Evolutionary conservation across 2,329 filamentous ascomycete species (phyloP).

Genomic region (Fusarium equiseti): DNA sequence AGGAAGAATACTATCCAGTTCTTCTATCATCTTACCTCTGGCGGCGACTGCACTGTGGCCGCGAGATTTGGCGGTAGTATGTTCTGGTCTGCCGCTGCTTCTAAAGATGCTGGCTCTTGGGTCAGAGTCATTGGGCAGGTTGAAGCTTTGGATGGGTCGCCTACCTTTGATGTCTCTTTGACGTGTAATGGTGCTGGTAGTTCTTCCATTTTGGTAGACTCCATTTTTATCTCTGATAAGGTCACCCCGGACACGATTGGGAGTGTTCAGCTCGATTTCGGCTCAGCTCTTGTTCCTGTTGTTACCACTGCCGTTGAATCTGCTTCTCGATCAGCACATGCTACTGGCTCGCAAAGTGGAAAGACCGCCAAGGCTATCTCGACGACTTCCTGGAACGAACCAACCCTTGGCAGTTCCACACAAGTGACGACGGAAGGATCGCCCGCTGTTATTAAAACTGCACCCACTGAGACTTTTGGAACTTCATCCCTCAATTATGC

Average conservation of each 20-base stretch:
- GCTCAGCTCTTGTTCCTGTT: background rate
- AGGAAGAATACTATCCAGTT: constrained; percentile 28
- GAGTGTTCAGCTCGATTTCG: constrained; percentile 10
- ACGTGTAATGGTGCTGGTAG: constrained; percentile 3
- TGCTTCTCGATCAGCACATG: background rate
- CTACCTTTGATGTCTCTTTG: constrained; percentile 14
- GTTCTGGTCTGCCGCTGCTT: constrained; percentile 10
- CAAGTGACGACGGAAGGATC: background rate
- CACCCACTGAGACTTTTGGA: background rate
- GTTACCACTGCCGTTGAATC: background rate
- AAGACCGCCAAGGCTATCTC: background rate
- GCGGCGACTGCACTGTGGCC: background rate
- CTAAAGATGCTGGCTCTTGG: background rate
- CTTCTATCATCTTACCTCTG: background rate
- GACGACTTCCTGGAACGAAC: background rate
- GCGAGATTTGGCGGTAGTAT: background rate
- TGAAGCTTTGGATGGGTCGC: background rate
- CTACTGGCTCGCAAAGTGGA: background rate
- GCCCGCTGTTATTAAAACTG: background rate
- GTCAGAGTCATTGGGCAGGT: constrained; percentile 3
- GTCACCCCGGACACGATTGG: constrained; percentile 22
- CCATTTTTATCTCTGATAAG: constrained; percentile 24
- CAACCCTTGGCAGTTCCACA: background rate
- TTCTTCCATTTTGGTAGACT: constrained; percentile 11
- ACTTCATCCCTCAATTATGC: background rate